Percentiles rank a stretch among this genome's conserved stretches.
Evolutionary conservation across 805 yeast species (phyloP).

Genomic region (Yamadazyma nakazawae): DNA sequence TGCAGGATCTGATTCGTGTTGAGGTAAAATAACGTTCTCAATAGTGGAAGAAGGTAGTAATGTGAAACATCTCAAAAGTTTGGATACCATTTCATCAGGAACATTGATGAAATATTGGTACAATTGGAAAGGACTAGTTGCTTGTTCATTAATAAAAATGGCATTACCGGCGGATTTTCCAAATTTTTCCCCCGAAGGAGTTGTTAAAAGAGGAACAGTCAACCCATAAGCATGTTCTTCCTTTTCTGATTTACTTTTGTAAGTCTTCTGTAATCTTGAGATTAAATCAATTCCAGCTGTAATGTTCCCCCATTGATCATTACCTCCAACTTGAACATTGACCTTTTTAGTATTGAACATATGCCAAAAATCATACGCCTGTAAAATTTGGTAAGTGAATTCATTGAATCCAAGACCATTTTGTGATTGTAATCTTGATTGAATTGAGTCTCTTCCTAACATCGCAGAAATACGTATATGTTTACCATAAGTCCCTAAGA

Average conservation of each 20-base stretch:
- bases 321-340: constrained; percentile 86
- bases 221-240: constrained; percentile 56
- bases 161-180: constrained; percentile 99
- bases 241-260: constrained; percentile 14
- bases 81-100: constrained; percentile 70
- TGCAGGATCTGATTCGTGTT: constrained; percentile 60
- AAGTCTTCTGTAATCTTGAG: constrained; percentile 45
- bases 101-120: constrained; percentile 83
- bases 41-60: constrained; percentile 66
- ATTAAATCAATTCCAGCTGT: constrained; percentile 93
- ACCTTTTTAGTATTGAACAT: constrained; percentile 58
- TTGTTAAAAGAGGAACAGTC: constrained; percentile 86
- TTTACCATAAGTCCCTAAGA: constrained; percentile 71
- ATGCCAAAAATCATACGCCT: constrained; percentile 91
- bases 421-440: constrained; percentile 62
- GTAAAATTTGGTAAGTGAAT: constrained; percentile 87
- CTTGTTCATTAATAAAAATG: constrained; percentile 70
- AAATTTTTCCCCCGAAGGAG: constrained; percentile 87
- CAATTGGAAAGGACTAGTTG: constrained; percentile 76
- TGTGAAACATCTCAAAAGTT: constrained; percentile 73
- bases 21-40: constrained; percentile 41
- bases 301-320: constrained; percentile 98
- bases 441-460: constrained; percentile 86
- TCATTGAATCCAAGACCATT: constrained; percentile 90
- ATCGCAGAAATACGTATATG: constrained; percentile 79